Evolutionary conservation across 495 filamentous ascomycete species (phyloP).

Genomic region (Trichodelitschia bisporula): DNA sequence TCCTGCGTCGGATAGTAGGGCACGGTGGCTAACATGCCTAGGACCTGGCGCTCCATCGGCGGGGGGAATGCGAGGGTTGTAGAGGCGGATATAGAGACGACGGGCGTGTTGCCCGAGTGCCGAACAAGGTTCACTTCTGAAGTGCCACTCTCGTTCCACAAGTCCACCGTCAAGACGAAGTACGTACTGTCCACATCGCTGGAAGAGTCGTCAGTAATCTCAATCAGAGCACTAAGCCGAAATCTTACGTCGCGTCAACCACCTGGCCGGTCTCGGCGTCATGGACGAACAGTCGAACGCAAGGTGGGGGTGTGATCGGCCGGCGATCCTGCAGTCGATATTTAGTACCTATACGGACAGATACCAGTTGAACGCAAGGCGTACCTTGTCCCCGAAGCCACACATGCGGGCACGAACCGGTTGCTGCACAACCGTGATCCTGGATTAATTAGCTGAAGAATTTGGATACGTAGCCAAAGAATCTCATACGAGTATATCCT

Average conservation of each 20-base stretch:
- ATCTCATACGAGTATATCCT: too few species aligned
- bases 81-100: slow-evolving; percentile 71
- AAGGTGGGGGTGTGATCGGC: slow-evolving; percentile 89
- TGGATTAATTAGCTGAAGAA: too few species aligned
- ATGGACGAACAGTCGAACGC: slow-evolving; percentile 59
- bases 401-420: slow-evolving; percentile 92
- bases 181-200: slow-evolving; percentile 65
- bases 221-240: slow-evolving; percentile 1
- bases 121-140: slow-evolving; percentile 86
- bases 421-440: slow-evolving; percentile 72
- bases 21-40: not conserved
- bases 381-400: slow-evolving; percentile 92
- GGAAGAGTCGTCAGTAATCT: slow-evolving; percentile 8
- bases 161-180: slow-evolving; percentile 80
- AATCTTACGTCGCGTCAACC: slow-evolving; percentile 63
- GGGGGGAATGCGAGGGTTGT: slow-evolving; percentile 56
- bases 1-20: not conserved
- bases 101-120: slow-evolving; percentile 42
- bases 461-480: too few species aligned
- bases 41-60: slow-evolving; percentile 9
- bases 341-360: slow-evolving; percentile 1
- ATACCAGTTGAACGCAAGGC: slow-evolving; percentile 3
- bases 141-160: slow-evolving; percentile 67
- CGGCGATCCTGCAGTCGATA: slow-evolving; percentile 46
- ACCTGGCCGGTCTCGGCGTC: slow-evolving; percentile 65